These are phyloP conservation scores for Coniochaeta ligniaria DNA, from an alignment of 2,329 filamentous ascomycete species.

Conservation along the genomic window DNA sequence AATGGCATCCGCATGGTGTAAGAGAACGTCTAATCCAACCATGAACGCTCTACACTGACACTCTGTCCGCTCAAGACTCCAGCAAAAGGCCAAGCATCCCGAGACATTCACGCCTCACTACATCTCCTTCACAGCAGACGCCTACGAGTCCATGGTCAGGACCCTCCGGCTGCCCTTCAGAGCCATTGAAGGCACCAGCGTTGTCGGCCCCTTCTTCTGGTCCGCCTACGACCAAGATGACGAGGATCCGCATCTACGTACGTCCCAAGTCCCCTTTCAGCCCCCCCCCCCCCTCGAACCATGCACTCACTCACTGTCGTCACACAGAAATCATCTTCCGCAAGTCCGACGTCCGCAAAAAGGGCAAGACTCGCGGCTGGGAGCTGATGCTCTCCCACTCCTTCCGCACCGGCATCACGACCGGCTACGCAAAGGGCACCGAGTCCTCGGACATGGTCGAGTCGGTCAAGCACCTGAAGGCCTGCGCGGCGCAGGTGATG, in stretches of 20 bases:
- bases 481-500: slow-evolving; percentile 39
- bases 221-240: slow-evolving; percentile 48
- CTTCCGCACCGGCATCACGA: slow-evolving; percentile 47
- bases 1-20: slow-evolving; percentile 49
- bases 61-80: slow-evolving; percentile 33
- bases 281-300: background rate
- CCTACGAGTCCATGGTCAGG: slow-evolving; percentile 50
- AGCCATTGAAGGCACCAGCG: slow-evolving; percentile 49
- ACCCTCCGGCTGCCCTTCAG: slow-evolving; percentile 46
- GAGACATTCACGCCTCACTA: slow-evolving; percentile 51
- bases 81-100: slow-evolving; percentile 46
- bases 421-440: slow-evolving; percentile 56
- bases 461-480: slow-evolving; percentile 41
- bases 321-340: slow-evolving; percentile 49
- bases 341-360: slow-evolving; percentile 61
- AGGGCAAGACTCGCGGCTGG: slow-evolving; percentile 56
- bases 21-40: slow-evolving; percentile 17
- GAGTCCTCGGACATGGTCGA: slow-evolving; percentile 44
- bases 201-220: slow-evolving; percentile 60
- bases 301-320: slow-evolving; percentile 6
- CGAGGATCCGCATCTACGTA: slow-evolving; percentile 45
- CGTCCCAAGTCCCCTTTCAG: background rate
- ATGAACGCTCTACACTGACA: slow-evolving; percentile 5
- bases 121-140: slow-evolving; percentile 42
- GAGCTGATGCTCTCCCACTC: slow-evolving; percentile 56